These are phyloP conservation scores for Solanum bukasovii DNA, from an alignment of 257 asterid species.

Conservation along the genomic window DNA sequence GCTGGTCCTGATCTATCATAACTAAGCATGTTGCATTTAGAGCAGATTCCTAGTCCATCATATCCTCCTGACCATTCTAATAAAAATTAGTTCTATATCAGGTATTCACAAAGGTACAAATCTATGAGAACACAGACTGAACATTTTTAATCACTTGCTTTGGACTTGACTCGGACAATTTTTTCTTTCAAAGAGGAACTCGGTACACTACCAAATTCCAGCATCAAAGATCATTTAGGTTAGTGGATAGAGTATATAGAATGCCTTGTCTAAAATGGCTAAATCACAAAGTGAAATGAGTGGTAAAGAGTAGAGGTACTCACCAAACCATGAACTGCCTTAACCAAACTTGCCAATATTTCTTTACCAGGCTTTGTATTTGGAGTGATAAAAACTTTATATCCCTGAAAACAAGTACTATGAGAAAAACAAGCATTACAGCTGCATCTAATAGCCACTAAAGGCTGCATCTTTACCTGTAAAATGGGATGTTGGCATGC, in stretches of 20 bases:
- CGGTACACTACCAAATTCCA: background rate
- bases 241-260: background rate
- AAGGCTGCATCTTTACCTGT: slow-evolving; percentile 35
- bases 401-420: slow-evolving; percentile 53
- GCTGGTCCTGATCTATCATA: background rate
- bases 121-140: background rate
- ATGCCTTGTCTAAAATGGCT: background rate
- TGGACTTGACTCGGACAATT: background rate
- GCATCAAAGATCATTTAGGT: background rate
- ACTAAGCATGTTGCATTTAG: background rate
- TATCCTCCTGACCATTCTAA: background rate
- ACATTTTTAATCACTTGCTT: background rate
- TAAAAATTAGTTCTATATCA: background rate
- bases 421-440: slow-evolving; percentile 1
- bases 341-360: slow-evolving; percentile 60
- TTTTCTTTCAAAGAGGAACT: background rate
- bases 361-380: slow-evolving; percentile 92
- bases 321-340: slow-evolving; percentile 87
- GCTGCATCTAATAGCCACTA: background rate
- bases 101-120: background rate
- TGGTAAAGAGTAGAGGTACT: slow-evolving; percentile 12
- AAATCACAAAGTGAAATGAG: background rate
- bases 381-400: slow-evolving; percentile 67
- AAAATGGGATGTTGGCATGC: slow-evolving; percentile 77
- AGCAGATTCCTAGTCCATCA: background rate